These are phyloP conservation scores for Orbilia javanica DNA, from an alignment of 2,329 filamentous ascomycete genomes.

Conservation along the genomic window DNA sequence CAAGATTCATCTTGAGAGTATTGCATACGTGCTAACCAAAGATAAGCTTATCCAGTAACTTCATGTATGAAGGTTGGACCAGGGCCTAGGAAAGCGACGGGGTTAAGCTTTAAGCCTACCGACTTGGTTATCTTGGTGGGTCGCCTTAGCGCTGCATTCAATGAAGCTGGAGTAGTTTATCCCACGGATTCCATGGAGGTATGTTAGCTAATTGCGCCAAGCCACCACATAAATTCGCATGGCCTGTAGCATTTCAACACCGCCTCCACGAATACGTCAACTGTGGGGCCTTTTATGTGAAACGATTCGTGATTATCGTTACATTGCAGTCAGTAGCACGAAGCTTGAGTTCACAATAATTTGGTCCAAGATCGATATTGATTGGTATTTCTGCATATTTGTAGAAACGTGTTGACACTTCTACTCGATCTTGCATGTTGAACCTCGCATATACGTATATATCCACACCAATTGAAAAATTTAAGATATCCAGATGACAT, in stretches of 20 bases:
- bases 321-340: not conserved
- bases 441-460: too few species aligned
- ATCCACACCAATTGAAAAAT: too few species aligned
- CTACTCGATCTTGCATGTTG: not conserved
- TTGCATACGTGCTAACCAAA: too few species aligned
- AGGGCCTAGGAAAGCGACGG: not conserved
- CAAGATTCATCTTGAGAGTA: too few species aligned
- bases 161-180: not conserved
- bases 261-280: constrained; percentile 8
- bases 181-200: not conserved
- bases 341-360: not conserved
- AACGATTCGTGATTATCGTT: not conserved
- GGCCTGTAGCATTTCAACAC: not conserved
- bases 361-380: not conserved
- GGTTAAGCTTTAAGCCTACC: not conserved
- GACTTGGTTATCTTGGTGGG: constrained; percentile 2
- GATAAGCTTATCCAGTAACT: too few species aligned
- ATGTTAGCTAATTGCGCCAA: not conserved
- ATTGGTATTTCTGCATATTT: not conserved
- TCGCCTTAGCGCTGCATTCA: not conserved
- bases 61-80: too few species aligned
- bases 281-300: too few species aligned
- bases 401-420: too few species aligned
- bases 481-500: too few species aligned
- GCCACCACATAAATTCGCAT: not conserved